Percentiles rank a stretch among this genome's conserved stretches.
These are phyloP conservation scores for Epichloe gansuensis DNA, from an alignment of 2,329 filamentous ascomycete species.

Conservation along the genomic window DNA sequence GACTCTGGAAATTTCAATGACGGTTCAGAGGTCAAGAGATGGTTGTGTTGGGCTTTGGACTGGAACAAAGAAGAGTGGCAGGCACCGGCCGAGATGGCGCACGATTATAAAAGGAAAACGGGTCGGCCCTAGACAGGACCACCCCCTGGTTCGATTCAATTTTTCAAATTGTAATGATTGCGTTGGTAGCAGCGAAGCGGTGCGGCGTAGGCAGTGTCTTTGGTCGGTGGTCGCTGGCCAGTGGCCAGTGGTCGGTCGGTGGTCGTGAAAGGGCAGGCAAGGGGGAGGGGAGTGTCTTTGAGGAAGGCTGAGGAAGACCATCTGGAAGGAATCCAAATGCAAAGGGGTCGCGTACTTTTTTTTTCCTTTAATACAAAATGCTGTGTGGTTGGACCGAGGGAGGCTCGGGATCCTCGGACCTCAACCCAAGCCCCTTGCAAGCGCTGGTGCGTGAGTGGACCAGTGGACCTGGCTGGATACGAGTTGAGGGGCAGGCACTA, in stretches of 20 bases:
- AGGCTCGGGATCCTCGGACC: too few relatives aligned
- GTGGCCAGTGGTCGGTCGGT: neutral
- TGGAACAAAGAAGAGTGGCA: neutral
- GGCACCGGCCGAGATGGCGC: slow-evolving; percentile 1
- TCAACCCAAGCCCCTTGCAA: neutral
- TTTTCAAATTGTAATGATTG: neutral
- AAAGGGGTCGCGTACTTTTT: neutral
- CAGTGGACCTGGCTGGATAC: neutral
- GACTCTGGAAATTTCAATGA: neutral
- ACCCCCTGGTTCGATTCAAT: neutral
- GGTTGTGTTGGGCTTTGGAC: neutral
- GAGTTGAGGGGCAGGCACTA: neutral
- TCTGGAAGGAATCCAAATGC: neutral
- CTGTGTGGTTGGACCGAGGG: too few relatives aligned
- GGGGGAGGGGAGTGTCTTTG: neutral
- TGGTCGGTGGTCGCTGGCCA: too few relatives aligned
- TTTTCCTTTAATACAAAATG: too few relatives aligned
- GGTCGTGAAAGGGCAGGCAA: neutral
- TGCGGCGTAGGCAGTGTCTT: neutral
- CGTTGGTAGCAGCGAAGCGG: neutral
- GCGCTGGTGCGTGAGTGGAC: neutral
- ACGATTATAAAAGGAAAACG: slow-evolving; percentile 1
- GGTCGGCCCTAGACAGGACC: slow-evolving; percentile 3
- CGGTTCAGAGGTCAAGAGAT: neutral
- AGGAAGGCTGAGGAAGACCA: neutral